Conservation (phyloP, 2,329 filamentous ascomycete genomes). For the Aspergillus novoparasiticus region DNA sequence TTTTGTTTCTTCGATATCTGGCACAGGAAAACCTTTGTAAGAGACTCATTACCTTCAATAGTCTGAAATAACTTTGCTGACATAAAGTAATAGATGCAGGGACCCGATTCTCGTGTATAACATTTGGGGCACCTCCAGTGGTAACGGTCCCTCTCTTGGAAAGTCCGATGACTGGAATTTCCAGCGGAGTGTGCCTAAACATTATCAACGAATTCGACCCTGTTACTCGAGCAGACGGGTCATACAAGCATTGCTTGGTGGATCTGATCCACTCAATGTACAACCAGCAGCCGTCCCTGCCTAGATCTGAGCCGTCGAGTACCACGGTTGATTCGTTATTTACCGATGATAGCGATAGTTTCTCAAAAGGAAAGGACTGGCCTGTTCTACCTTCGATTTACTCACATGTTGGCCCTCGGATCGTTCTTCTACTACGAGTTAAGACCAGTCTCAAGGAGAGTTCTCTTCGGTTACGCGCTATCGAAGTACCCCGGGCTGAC, state of each 20-base stretch:
- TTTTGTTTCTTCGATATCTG: slow-evolving; percentile 8
- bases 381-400: neutral
- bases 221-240: slow-evolving; percentile 8
- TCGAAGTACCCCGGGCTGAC: neutral
- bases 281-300: neutral
- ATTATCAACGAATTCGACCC: slow-evolving; percentile 10
- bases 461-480: neutral
- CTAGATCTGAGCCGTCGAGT: neutral
- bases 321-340: neutral
- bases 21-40: neutral
- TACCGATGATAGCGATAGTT: neutral
- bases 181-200: neutral
- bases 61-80: neutral
- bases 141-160: neutral
- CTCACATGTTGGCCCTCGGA: neutral
- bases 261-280: neutral
- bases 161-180: neutral
- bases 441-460: neutral
- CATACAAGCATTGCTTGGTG: slow-evolving; percentile 2
- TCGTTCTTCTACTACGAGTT: neutral
- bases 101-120: slow-evolving; percentile 7
- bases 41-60: neutral
- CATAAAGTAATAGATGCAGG: neutral
- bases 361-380: neutral
- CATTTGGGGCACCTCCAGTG: slow-evolving; percentile 7